These are phyloP conservation scores for Quercus dentata DNA, from an alignment of 306 rosid species.

Conservation along the genomic window DNA sequence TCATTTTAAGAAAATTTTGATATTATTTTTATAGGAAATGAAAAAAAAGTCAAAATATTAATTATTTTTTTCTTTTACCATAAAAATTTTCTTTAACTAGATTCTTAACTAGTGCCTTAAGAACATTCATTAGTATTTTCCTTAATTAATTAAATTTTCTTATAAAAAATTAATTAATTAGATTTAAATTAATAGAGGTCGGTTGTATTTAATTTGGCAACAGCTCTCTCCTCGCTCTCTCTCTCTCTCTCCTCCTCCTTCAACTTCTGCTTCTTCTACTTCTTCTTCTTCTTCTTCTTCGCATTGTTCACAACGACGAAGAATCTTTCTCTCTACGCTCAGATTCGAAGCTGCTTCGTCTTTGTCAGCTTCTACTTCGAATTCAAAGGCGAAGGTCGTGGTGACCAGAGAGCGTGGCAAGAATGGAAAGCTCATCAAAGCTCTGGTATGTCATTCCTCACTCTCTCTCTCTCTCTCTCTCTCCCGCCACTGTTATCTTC, in stretches of 20 bases:
- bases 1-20: too few species aligned
- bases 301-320: constrained; percentile 45
- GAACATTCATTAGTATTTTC: too few species aligned
- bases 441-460: constrained; percentile 51
- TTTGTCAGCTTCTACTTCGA: constrained; percentile 23
- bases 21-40: too few species aligned
- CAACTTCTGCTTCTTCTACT: too few species aligned
- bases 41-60: too few species aligned
- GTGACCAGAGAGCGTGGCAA: constrained; percentile 99
- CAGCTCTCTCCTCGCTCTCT: too few species aligned
- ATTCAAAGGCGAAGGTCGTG: constrained; percentile 55
- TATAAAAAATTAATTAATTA: not conserved
- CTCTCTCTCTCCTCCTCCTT: constrained; percentile 26
- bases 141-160: not conserved
- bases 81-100: too few species aligned
- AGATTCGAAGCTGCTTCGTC: constrained; percentile 27
- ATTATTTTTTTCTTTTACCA: too few species aligned
- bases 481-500: not conserved
- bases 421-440: constrained; percentile 78
- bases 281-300: not conserved
- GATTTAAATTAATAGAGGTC: not conserved
- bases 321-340: constrained; percentile 23
- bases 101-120: too few species aligned
- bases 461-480: too few species aligned
- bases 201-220: not conserved